Base-by-base conservation (phyloP, 257 asterid species). In the Nicotiana undulata region DNA sequence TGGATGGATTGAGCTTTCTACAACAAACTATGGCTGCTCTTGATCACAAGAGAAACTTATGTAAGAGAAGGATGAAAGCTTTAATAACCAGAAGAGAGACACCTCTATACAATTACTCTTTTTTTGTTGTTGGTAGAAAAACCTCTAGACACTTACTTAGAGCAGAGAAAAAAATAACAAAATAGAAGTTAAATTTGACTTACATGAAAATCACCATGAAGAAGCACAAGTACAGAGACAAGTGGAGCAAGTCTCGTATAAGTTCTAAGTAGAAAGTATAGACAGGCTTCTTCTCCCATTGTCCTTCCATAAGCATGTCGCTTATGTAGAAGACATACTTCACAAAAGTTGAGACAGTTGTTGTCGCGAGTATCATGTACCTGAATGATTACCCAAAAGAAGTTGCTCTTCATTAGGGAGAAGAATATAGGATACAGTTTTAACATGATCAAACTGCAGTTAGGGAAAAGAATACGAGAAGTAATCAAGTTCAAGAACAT, bases 241-340 rank as follows among this genome's bases (percentile, higher is more conserved):
- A 89, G 87, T 93, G 99, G 81, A 95, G 92, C 84, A 95, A 87
- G 90, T 95, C 98, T 18, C 92, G 90, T 26, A 92, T 80, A 83
- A 95, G 97, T 86, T 95, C 99, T 92, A 95, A 85, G 90, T 93
- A 92, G 80, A 95, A 95, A 84, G 97, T 95, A 88, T 87, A 95
- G 84, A 95, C 99, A 88, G 98, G 94, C 88, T 92, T 95, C 80
- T 81, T 90, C 86, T 95, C 99, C 99, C 99, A 95, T 80, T 95
- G 99, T 60, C 99, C 99, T 67, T 95, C 99, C 99, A 95, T 93
- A 80, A 90, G 87, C 99, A 93, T 92, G 89, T 95, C 99, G 60
- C 91, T 89, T 15, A 95, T 90, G 56, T 92, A 91, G 86, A 95
- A 93, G 76, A 85, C 79, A 86, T 95, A 95, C 85, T 95, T 95